Base-by-base conservation (phyloP, 192 early-diverging fungal species). In the Phlyctochytrium arcticum region DNA sequence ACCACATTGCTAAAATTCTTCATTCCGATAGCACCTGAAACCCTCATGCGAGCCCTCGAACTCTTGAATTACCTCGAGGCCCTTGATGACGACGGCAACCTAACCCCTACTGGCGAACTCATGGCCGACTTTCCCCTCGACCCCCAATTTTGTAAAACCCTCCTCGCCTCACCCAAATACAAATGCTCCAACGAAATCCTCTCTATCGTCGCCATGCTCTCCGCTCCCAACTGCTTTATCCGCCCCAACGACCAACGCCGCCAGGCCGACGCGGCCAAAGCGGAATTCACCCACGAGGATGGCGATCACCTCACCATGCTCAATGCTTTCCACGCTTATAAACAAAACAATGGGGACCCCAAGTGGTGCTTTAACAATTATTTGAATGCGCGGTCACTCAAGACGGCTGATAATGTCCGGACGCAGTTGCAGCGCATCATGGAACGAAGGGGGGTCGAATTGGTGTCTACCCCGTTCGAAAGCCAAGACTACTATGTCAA, bases 71-170 rank as follows among this genome's bases (percentile, higher is more conserved):
- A 94, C 63, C 81, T 99, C 23, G 96, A 86, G 7, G 96, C 92
- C 8, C 73, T 99, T 37, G 90, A 96, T 57, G 94, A 96, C 69
- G 94, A 98, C 72, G 95, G 95, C 36, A 86, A 96, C 48, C 69
- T 99, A 55, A 99, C 96, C 19, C 63, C 78, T 10, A 60, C 85
- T 31, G 98, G 98, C 37, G 77, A 86, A 49, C 67, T 73, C 9
- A 98, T 99, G 90, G 86, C 96, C 15, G 93, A 95, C 48, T 98
- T 99, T 80, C 95, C 98, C 9, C 78, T 99, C 24, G 98, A 98
- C 64, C 98, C 98, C 24, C 93, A 98, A 77, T 81, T 98, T 47
- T 79, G 89, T 65, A 95, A 96, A 73, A 91, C 94, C 83, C 78
- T 99, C 19, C 93, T 99, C 56, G 76, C 80, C 12, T 91, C 92